Percentiles rank a stretch among this genome's conserved stretches.
phyloP scores from a whole-genome alignment of 2,329 filamentous ascomycete species.

The Curvularia sp. region DNA sequence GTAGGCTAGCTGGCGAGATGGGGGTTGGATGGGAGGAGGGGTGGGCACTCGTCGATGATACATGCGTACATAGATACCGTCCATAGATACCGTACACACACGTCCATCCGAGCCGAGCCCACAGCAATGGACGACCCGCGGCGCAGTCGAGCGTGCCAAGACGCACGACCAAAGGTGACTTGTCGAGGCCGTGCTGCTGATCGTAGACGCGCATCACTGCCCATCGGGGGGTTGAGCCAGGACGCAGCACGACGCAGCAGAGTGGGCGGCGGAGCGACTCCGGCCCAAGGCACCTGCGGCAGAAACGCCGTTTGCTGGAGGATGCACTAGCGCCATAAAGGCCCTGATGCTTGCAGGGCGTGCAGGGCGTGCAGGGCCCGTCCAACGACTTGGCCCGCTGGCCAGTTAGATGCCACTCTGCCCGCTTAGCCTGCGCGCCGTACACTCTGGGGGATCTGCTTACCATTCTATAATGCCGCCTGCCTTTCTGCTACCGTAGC shows the following conservation, averaged over 20 bases:
- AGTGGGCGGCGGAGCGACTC: conserved; percentile 17
- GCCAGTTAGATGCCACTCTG: conserved; percentile 38
- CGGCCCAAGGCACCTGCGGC: conserved; percentile 29
- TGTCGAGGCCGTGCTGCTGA: conserved; percentile 16
- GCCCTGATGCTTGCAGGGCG: conserved; percentile 30
- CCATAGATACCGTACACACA: not conserved
- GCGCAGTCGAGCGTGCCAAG: conserved; percentile 22
- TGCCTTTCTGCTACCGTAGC: conserved; percentile 20
- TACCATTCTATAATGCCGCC: conserved; percentile 30
- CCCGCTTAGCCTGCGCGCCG: conserved; percentile 30
- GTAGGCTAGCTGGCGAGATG: conserved; percentile 4
- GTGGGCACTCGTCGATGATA: no score
- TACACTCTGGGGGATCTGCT: conserved; percentile 42
- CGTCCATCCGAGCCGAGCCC: conserved; percentile 23
- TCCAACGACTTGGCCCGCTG: conserved; percentile 27
- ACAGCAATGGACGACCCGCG: conserved; percentile 9
- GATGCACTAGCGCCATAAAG: conserved; percentile 22
- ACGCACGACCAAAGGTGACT: conserved; percentile 3
- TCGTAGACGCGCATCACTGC: conserved; percentile 18
- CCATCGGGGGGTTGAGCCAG: conserved; percentile 8
- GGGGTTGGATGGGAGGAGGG: no score
- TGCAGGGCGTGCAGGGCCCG: conserved; percentile 11
- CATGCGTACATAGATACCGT: no score
- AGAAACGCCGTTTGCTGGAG: conserved; percentile 31
- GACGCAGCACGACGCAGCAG: conserved; percentile 26